Base-by-base conservation (phyloP, 768 basidiomycete genomes). In the Leccinum boreale region DNA sequence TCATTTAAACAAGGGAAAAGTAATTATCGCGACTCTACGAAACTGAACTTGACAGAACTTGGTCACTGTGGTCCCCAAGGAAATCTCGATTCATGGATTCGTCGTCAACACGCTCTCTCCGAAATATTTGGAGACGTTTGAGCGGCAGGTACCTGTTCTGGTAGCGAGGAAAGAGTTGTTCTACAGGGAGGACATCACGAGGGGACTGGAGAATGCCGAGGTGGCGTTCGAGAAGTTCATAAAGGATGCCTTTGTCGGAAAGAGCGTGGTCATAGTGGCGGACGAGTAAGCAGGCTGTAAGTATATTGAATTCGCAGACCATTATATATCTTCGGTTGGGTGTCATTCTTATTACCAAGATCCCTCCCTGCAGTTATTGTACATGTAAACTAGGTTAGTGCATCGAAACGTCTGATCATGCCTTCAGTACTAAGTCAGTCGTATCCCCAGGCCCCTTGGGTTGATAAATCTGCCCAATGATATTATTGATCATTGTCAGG, bases 161-260 rank as follows among this genome's bases (percentile, higher is more conserved):
- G 55, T 85, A 17, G 78, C 75, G 2, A 73, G 67, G 10, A 82
- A 82, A 5, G 75, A 82, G 60, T 59, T 84, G 52, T 79, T 75
- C 59, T 75, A 77, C 59, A 69, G 60, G 11, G 83, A 85, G 57
- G 76, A 83, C 44, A 56, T 81, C 1, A 74, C 67, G 9, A 65
- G 67, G 12, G 84, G 83, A 1, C 62, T 85, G 28, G 79, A 79
- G 46, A 67, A 67, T 3, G 44, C 47, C 4, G 65, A 67, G 9
- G 42, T n/a, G 8, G 56, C 62, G 6, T 49, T 61, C 3, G 45
- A 46, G 3, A 47, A 3, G 47, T 61, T 64, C 46, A 36, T 61
- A 24, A 55, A 54, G 33, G 65, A 57, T 23, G 36, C 24, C 7
- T 56, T 55, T 17, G 50, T 52, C 10, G 62, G 58, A n/a, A 64